phyloP scores from a whole-genome alignment of 1,284 basidiomycete genomes.

The Rhodotorula sp. region DNA sequence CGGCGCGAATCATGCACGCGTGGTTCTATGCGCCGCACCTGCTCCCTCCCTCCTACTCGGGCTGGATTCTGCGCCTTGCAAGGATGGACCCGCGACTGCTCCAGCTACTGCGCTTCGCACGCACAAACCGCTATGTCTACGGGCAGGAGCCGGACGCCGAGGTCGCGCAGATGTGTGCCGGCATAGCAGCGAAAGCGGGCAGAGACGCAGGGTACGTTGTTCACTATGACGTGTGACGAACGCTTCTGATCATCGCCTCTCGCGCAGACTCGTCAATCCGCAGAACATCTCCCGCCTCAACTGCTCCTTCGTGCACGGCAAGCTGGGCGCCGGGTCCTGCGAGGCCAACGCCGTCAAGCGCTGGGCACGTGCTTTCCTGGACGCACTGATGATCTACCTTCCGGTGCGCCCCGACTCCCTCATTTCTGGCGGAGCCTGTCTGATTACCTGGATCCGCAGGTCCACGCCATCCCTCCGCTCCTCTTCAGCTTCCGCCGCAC shows the following conservation, averaged over 20 bases:
- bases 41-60: constrained; percentile 48
- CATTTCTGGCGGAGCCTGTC: neutral
- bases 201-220: constrained; percentile 10
- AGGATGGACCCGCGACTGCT: constrained; percentile 51
- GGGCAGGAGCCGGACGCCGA: constrained; percentile 40
- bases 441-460: constrained; percentile 9
- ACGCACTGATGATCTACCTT: constrained; percentile 51
- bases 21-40: constrained; percentile 49
- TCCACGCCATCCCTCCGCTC: constrained; percentile 50
- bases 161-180: constrained; percentile 24
- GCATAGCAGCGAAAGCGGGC: constrained; percentile 12
- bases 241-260: neutral
- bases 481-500: constrained; percentile 48
- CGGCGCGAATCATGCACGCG: constrained; percentile 45
- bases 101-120: constrained; percentile 46
- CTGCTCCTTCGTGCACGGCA: constrained; percentile 52
- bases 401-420: constrained; percentile 44
- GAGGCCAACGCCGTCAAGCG: constrained; percentile 49
- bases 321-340: constrained; percentile 48
- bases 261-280: constrained; percentile 26
- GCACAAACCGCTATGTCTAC: constrained; percentile 47
- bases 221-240: rapidly evolving
- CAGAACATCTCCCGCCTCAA: constrained; percentile 43
- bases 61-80: constrained; percentile 50
- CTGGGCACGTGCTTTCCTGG: constrained; percentile 48